Evolutionary conservation across 331 rosid genomes (phyloP), one percentile per base, ranked within the genome.

Genomic region (Quercus lobata): DNA sequence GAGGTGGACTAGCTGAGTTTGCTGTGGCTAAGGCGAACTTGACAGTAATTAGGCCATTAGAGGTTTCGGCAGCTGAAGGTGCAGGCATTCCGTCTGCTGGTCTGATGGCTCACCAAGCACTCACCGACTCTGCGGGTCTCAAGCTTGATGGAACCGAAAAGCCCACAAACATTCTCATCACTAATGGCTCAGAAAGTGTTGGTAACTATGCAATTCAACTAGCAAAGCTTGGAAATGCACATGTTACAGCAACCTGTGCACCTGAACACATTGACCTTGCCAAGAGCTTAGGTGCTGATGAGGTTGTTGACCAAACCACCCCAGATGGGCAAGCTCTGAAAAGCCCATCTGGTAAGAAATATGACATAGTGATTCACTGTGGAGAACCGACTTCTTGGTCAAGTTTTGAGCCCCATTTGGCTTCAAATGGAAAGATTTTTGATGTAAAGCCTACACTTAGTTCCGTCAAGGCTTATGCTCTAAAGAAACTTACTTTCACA

Each of bases 221-320:
- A 1, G 97, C 98, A 25, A 94, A 94, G 83, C 89, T 94, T 0
- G 97, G 98, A 49, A 94, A 91, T 79, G 21, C 85, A n/a, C 90
- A 91, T 9, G 92, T 94, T 19, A 94, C 98, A 1, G 95, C 97
- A 54, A 94, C 92, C 3, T 92, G 97, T 56, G 97, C 92, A 1
- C 91, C 97, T 16, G 92, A 97, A 65, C 93, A 94, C 86, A 34
- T 90, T 2, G 84, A 87, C 44, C 58, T 92, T 3, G 90, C 90
- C 54, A 90, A 83, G 86, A 78, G 86, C 85, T 80, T 92, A 80
- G 98, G 98, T 0, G 98, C 97, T 2, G 97, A 92, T 49, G 98
- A 91, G 88, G 94, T 94, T 87, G 89, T 94, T 49, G 97, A 94
- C 84, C 89, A 90, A 79, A 88, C 77, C 69, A 85, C 94, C 34